phyloP scores from a whole-genome alignment of 805 yeast species.

The Zygoascus tannicola region DNA sequence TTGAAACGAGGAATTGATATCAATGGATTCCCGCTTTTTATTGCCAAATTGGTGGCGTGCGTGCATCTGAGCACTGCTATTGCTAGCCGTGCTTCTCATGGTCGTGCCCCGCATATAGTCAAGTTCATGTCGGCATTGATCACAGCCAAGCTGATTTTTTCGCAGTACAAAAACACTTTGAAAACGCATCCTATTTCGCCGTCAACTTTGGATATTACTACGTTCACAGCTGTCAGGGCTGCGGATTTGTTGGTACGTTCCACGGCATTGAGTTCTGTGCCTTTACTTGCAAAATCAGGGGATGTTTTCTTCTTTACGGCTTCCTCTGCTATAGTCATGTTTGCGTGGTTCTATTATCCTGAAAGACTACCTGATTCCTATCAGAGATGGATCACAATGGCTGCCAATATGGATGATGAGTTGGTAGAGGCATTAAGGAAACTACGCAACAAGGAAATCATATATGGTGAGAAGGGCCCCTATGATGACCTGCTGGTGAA shows the following conservation, averaged over 20 bases:
- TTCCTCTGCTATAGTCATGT: slow-evolving; percentile 23
- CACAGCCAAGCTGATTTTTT: slow-evolving; percentile 8
- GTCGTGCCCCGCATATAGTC: background rate
- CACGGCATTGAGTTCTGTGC: background rate
- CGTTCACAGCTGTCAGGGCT: slow-evolving; percentile 13
- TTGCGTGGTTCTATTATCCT: slow-evolving; percentile 30
- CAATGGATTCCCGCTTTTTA: slow-evolving; percentile 16
- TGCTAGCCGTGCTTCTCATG: background rate
- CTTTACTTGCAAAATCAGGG: background rate
- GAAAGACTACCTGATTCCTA: slow-evolving; percentile 36
- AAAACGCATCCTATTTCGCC: background rate
- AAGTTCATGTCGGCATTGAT: slow-evolving; percentile 11
- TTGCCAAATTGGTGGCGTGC: slow-evolving; percentile 12
- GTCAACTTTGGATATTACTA: slow-evolving; percentile 15
- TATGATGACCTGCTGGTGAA: slow-evolving; percentile 27
- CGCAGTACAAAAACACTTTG: slow-evolving; percentile 8
- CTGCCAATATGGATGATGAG: slow-evolving; percentile 39
- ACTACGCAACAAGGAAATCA: slow-evolving; percentile 27
- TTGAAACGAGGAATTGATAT: slow-evolving; percentile 8
- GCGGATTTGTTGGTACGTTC: slow-evolving; percentile 11
- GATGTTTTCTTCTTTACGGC: slow-evolving; percentile 15
- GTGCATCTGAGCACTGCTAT: slow-evolving; percentile 8
- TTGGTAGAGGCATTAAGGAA: slow-evolving; percentile 28
- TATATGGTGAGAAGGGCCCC: slow-evolving; percentile 31
- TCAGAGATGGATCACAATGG: slow-evolving; percentile 40